phyloP scores from a whole-genome alignment of 2,329 filamentous ascomycete genomes.

The Ceratocystis ficicola region DNA sequence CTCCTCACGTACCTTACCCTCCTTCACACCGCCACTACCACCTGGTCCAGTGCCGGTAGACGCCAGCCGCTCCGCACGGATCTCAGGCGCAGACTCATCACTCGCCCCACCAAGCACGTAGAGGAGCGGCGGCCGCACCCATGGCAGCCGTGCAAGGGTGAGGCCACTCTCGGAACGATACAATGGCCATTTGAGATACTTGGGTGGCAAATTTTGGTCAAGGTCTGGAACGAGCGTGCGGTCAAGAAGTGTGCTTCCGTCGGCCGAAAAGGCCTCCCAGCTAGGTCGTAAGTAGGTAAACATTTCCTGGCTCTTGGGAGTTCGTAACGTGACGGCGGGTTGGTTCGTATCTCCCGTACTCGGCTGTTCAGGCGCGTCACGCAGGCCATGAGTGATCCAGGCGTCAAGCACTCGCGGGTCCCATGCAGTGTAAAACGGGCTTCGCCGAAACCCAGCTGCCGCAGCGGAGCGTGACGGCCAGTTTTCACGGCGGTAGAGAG shows the following conservation, averaged over 20 bases:
- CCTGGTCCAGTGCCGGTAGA: constrained; percentile 53
- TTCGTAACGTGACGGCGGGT: constrained; percentile 56
- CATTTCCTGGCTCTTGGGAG: constrained; percentile 75
- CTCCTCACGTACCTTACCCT: constrained; percentile 55
- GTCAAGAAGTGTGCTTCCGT: constrained; percentile 33
- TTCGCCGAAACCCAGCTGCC: constrained; percentile 50
- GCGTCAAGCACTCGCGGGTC: constrained; percentile 61
- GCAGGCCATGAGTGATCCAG: constrained; percentile 63
- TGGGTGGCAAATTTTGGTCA: constrained; percentile 30
- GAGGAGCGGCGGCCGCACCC: constrained; percentile 51
- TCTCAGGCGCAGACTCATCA: constrained; percentile 40
- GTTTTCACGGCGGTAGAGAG: constrained; percentile 59
- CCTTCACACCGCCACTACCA: constrained; percentile 52
- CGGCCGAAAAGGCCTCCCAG: constrained; percentile 34
- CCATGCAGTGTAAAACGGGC: constrained; percentile 65
- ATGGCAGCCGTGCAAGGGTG: constrained; percentile 45
- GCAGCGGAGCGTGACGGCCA: constrained; percentile 71
- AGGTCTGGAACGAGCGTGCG: constrained; percentile 36
- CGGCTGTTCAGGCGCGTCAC: constrained; percentile 38
- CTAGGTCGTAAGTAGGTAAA: constrained; percentile 60
- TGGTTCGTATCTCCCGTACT: background rate
- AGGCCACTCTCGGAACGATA: constrained; percentile 53
- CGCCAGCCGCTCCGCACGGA: constrained; percentile 47
- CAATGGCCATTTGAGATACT: constrained; percentile 39
- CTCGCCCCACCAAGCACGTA: constrained; percentile 57